Conservation (phyloP, 2,329 filamentous ascomycete species). For the Tolypocladium tropicale region DNA sequence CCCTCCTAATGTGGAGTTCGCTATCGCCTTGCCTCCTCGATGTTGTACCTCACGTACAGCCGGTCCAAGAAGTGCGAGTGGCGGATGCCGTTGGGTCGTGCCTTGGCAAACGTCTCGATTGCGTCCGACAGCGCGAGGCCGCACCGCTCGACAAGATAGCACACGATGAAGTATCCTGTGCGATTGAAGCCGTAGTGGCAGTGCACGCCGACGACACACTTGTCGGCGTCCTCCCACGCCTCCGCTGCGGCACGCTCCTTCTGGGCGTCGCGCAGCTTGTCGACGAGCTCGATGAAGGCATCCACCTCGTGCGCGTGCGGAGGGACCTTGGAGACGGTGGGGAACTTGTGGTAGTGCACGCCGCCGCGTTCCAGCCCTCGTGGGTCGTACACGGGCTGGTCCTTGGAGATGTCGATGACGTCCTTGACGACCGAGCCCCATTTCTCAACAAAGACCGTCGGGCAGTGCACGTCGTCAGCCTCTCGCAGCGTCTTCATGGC, state of each 20-base stretch:
- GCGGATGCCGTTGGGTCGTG: constrained; percentile 72
- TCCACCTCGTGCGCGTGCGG: constrained; percentile 48
- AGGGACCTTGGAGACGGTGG: constrained; percentile 85
- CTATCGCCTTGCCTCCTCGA: constrained; percentile 9
- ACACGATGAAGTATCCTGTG: constrained; percentile 83
- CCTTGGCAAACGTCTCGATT: constrained; percentile 64
- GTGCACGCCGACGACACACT: constrained; percentile 66
- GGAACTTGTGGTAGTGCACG: constrained; percentile 73
- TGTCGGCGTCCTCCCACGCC: constrained; percentile 26
- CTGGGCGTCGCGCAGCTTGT: constrained; percentile 48
- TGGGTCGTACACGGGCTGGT: constrained; percentile 82
- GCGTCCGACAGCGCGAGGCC: constrained; percentile 65
- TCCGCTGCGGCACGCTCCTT: constrained; percentile 21
- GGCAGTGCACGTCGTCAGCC: constrained; percentile 74
- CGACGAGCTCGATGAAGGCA: constrained; percentile 45
- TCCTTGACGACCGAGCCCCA: constrained; percentile 62
- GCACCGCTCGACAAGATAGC: constrained; percentile 77
- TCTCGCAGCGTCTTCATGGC: constrained; percentile 91
- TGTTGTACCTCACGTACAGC: constrained; percentile 64
- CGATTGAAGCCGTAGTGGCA: constrained; percentile 96
- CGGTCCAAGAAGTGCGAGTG: constrained; percentile 84
- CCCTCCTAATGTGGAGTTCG: neutral
- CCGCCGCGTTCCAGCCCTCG: constrained; percentile 54
- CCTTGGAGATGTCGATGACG: constrained; percentile 84
- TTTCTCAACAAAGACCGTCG: constrained; percentile 55